Conservation (phyloP, 768 basidiomycete species). For the Tephrocybe sp. region DNA sequence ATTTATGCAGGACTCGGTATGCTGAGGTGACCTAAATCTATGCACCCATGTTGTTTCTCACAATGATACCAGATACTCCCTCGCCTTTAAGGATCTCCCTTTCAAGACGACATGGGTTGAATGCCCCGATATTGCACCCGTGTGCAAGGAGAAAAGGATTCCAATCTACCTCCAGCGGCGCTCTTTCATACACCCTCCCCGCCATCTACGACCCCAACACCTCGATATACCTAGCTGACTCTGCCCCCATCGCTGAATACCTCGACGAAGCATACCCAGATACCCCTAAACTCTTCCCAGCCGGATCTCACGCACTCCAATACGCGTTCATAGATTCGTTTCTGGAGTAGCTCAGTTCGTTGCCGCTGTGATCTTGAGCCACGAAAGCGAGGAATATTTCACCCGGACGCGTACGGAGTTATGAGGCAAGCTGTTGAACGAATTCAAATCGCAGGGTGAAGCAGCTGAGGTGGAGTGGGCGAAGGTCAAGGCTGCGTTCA, state of each 20-base stretch:
- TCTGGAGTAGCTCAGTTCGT: slow-evolving; percentile 11
- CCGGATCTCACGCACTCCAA: slow-evolving; percentile 19
- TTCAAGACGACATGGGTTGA: slow-evolving; percentile 45
- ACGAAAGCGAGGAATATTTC: slow-evolving; percentile 37
- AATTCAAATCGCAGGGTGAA: slow-evolving; percentile 29
- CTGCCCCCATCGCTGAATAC: slow-evolving; percentile 42
- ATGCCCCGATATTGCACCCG: slow-evolving; percentile 36
- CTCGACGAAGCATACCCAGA: slow-evolving; percentile 42
- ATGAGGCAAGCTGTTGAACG: slow-evolving; percentile 36
- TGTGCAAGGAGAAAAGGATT: slow-evolving; percentile 31
- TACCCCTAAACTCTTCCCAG: slow-evolving; percentile 24
- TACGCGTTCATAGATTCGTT: slow-evolving; percentile 18
- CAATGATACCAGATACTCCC: slow-evolving; percentile 18
- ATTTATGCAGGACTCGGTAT: slow-evolving; percentile 37
- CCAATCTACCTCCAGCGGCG: slow-evolving; percentile 26
- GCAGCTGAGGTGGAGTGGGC: slow-evolving; percentile 34
- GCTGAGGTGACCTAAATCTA: not conserved
- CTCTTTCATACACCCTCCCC: too few relatives aligned
- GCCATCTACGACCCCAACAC: too few relatives aligned
- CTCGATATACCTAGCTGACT: slow-evolving; percentile 35
- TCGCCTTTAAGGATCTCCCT: slow-evolving; percentile 32
- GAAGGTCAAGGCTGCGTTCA: slow-evolving; percentile 30
- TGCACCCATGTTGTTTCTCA: not conserved
- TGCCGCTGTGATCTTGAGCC: slow-evolving; percentile 27
- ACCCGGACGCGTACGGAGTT: slow-evolving; percentile 28